Conservation (phyloP, 2,329 filamentous ascomycete genomes). For the Botryosphaeria dothidea region DNA sequence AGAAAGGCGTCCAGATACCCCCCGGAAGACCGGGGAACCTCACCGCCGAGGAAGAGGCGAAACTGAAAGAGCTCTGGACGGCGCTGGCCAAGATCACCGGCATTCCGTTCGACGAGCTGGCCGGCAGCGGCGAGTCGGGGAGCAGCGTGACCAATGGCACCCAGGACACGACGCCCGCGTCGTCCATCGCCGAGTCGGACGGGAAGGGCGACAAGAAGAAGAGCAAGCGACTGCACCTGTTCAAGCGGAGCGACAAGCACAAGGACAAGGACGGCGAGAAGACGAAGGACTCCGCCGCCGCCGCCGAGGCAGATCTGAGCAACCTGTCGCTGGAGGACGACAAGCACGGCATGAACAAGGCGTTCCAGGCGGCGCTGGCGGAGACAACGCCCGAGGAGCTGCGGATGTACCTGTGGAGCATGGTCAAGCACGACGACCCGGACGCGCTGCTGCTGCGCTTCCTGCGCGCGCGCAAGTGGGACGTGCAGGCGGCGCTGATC, state of each 20-base stretch:
- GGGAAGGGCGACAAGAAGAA: slow-evolving; percentile 56
- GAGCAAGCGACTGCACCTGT: slow-evolving; percentile 69
- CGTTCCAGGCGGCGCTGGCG: slow-evolving; percentile 79
- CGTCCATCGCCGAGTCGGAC: slow-evolving; percentile 24
- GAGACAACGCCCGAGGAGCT: slow-evolving; percentile 77
- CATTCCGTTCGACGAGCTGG: slow-evolving; percentile 75
- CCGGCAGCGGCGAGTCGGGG: slow-evolving; percentile 54
- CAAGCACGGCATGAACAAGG: slow-evolving; percentile 88
- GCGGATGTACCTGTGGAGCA: slow-evolving; percentile 80
- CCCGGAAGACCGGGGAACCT: slow-evolving; percentile 82
- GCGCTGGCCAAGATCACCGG: slow-evolving; percentile 46
- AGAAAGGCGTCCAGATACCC: slow-evolving; percentile 46
- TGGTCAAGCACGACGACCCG: slow-evolving; percentile 94
- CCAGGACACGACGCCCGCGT: neutral
- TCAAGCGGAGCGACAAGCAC: slow-evolving; percentile 46
- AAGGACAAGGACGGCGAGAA: slow-evolving; percentile 48
- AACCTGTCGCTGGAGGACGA: slow-evolving; percentile 62
- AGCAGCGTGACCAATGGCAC: slow-evolving; percentile 23
- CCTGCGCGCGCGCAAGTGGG: slow-evolving; percentile 65
- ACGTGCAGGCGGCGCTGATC: slow-evolving; percentile 85
- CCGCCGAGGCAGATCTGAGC: slow-evolving; percentile 34
- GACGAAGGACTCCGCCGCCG: slow-evolving; percentile 29
- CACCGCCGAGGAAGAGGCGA: slow-evolving; percentile 84
- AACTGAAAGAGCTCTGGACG: slow-evolving; percentile 84
- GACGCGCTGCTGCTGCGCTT: slow-evolving; percentile 68